Percentiles rank a stretch among this genome's conserved stretches.
phyloP scores from a whole-genome alignment of 495 filamentous ascomycete species.

The Penicillium bovifimosum region DNA sequence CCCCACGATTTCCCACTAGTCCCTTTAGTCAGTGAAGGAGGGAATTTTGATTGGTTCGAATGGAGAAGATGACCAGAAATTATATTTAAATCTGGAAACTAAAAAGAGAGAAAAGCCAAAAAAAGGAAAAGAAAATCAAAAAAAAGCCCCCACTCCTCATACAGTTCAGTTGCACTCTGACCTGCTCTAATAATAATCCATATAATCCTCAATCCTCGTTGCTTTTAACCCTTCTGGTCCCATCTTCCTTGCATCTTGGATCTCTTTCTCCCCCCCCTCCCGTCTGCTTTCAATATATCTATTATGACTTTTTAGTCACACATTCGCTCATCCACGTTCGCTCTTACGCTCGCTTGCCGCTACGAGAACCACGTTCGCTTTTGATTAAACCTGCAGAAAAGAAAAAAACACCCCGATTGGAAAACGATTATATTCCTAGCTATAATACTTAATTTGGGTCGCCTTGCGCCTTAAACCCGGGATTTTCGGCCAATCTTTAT shows the following conservation, averaged over 20 bases:
- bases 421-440: background rate
- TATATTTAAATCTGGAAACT: background rate
- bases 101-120: background rate
- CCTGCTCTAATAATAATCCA: constrained; percentile 30
- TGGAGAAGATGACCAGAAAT: background rate
- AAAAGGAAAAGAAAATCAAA: constrained; percentile 10
- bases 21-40: background rate
- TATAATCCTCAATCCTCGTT: constrained; percentile 17
- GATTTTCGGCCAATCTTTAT: background rate
- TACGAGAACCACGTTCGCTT: constrained; percentile 43
- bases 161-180: constrained; percentile 26
- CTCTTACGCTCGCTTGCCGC: constrained; percentile 44
- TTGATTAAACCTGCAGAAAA: constrained; percentile 13
- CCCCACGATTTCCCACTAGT: constrained; percentile 31
- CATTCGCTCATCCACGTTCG: constrained; percentile 41
- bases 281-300: constrained; percentile 14
- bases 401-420: background rate
- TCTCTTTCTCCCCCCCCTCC: constrained; percentile 9
- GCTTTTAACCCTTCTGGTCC: constrained; percentile 26
- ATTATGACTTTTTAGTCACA: constrained; percentile 36
- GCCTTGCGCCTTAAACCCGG: constrained; percentile 1
- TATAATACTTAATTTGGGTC: constrained; percentile 1
- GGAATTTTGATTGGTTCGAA: no score
- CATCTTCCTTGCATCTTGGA: constrained; percentile 16
- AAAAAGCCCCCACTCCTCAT: constrained; percentile 19